Percentiles rank a stretch among this genome's conserved stretches.
phyloP scores from a whole-genome alignment of 306 rosid species.

The Fragaria iinumae region DNA sequence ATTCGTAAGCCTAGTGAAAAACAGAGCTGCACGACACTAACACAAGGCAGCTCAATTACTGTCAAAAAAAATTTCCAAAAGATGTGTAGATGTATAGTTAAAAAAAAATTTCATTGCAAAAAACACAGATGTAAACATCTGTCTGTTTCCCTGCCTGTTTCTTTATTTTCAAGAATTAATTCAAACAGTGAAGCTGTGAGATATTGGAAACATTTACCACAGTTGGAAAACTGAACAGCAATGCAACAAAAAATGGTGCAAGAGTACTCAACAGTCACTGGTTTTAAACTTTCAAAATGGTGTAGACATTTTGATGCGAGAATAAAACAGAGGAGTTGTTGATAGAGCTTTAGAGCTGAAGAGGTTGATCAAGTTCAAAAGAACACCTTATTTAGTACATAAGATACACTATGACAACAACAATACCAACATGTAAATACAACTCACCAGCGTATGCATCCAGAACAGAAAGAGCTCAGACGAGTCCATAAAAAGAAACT shows the following conservation, averaged over 20 bases:
- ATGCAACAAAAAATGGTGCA: neutral
- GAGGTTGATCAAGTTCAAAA: neutral
- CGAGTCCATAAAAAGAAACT: neutral
- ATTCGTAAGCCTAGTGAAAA: neutral
- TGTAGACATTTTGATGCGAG: neutral
- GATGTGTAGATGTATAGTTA: neutral
- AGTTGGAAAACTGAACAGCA: neutral
- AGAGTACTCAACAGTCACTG: neutral
- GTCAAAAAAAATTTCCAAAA: neutral
- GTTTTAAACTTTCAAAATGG: neutral
- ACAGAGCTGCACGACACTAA: neutral
- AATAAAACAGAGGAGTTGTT: neutral
- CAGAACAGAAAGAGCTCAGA: neutral
- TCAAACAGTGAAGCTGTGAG: neutral
- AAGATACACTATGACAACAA: neutral
- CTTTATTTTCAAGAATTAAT: neutral
- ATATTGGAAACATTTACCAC: neutral
- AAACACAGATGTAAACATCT: neutral
- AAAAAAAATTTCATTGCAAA: neutral
- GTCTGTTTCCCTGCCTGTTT: neutral
- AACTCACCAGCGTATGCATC: neutral
- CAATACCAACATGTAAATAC: neutral
- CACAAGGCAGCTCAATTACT: neutral
- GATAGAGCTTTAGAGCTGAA: neutral
- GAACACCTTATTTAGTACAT: neutral